These are phyloP conservation scores for Cercospora zeae-maydis DNA, from an alignment of 2,329 filamentous ascomycete genomes.

Conservation along the genomic window DNA sequence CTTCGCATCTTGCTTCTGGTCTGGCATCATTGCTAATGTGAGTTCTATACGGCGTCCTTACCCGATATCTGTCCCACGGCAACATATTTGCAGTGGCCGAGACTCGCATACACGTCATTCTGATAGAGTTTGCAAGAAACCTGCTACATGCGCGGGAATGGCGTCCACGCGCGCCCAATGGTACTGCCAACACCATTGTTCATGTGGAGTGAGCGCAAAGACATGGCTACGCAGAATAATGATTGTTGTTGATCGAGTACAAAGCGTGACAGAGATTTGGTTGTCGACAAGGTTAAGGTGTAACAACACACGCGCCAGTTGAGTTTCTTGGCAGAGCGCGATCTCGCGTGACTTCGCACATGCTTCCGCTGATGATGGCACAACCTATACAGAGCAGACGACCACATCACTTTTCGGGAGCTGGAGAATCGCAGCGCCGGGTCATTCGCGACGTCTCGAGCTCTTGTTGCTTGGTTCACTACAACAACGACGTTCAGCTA, in stretches of 20 bases:
- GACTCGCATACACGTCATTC: slow-evolving; percentile 12
- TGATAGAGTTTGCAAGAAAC: slow-evolving; percentile 15
- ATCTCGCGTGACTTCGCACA: neutral
- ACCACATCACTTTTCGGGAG: too few relatives aligned
- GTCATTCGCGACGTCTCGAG: too few relatives aligned
- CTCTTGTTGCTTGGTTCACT: too few relatives aligned
- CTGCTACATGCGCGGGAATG: neutral
- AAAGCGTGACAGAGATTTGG: neutral
- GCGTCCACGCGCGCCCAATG: neutral
- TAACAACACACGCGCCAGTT: neutral
- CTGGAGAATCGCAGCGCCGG: too few relatives aligned
- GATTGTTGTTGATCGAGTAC: neutral
- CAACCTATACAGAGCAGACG: neutral
- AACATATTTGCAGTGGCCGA: neutral
- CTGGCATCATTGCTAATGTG: neutral
- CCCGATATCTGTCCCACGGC: neutral
- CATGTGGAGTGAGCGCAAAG: neutral
- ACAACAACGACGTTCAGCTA: too few relatives aligned
- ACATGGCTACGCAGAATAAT: neutral
- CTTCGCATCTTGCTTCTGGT: neutral
- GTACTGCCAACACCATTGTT: neutral
- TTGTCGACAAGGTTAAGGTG: neutral
- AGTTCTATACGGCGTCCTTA: neutral
- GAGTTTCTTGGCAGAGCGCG: neutral
- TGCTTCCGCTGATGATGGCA: neutral